Conservation (phyloP, 202 grass and related monocot genomes). For the Miscanthus sacchariflorus region DNA sequence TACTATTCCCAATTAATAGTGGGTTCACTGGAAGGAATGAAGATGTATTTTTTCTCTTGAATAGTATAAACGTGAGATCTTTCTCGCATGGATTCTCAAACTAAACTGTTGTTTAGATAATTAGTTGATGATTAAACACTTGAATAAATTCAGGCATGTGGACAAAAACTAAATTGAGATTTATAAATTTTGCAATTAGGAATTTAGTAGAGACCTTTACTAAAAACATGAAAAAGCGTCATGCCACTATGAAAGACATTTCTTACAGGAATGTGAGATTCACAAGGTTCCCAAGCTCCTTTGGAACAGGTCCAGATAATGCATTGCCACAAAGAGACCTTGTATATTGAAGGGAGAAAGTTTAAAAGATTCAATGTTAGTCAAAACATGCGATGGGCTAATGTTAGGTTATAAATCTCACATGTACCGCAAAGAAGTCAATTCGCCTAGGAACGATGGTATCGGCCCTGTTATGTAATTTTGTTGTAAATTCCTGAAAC, state of each 20-base stretch:
- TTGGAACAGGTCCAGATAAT: constrained; percentile 74
- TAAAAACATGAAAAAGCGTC: not conserved
- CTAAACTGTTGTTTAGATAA: too few species aligned
- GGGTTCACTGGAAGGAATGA: too few species aligned
- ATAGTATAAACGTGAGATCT: too few species aligned
- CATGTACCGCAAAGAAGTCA: constrained; percentile 66
- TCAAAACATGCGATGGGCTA: not conserved
- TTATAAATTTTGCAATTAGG: not conserved
- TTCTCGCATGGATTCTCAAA: too few species aligned
- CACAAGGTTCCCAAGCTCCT: constrained; percentile 75
- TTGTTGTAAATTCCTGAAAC: constrained; percentile 59
- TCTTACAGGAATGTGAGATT: constrained; percentile 66
- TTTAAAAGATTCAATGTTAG: not conserved
- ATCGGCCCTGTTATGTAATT: constrained; percentile 71
- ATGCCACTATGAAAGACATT: not conserved
- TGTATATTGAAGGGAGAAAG: constrained; percentile 29
- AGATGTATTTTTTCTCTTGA: too few species aligned
- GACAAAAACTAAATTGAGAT: not conserved
- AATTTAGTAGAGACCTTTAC: not conserved
- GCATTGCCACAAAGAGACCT: constrained; percentile 66
- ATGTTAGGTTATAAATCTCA: constrained; percentile 36
- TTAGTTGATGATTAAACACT: not conserved
- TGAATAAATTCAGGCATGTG: not conserved
- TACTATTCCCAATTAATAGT: too few species aligned
- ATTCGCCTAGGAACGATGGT: constrained; percentile 63